Conservation (phyloP, 169 alveolate genomes). For the Sarcocystis neurona region DNA sequence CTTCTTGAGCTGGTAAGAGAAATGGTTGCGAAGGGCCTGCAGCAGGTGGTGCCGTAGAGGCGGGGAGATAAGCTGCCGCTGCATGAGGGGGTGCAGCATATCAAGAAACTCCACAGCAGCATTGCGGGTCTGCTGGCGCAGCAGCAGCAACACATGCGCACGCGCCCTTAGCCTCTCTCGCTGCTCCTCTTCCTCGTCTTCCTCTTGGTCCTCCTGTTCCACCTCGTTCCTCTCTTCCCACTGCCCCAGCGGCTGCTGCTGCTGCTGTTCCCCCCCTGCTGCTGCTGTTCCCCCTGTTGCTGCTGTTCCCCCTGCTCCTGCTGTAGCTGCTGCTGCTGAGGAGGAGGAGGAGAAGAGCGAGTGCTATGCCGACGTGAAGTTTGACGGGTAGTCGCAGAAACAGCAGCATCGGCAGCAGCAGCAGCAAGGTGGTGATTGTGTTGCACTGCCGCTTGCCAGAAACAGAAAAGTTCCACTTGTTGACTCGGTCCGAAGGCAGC, state of each 20-base stretch:
- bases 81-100: background rate
- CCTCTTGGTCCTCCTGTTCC: background rate
- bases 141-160: background rate
- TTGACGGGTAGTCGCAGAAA: too few species aligned
- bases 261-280: background rate
- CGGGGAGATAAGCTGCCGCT: background rate
- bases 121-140: background rate
- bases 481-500: too few species aligned
- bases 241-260: background rate
- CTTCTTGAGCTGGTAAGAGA: too few species aligned
- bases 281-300: too few species aligned
- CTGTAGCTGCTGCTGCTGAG: too few species aligned
- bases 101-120: background rate
- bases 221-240: background rate
- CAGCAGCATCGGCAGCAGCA: too few species aligned
- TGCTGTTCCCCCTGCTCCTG: too few species aligned
- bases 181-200: background rate
- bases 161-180: background rate
- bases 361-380: too few species aligned
- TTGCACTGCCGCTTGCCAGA: background rate
- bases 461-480: background rate
- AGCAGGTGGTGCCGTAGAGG: background rate
- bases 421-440: background rate
- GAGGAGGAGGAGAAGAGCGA: too few species aligned
- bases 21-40: too few species aligned